A percentile compares a stretch with the other conserved stretches of the same genome.
These are phyloP conservation scores for Tylopilus subfusipes DNA, from an alignment of 768 basidiomycete species.

Conservation along the genomic window DNA sequence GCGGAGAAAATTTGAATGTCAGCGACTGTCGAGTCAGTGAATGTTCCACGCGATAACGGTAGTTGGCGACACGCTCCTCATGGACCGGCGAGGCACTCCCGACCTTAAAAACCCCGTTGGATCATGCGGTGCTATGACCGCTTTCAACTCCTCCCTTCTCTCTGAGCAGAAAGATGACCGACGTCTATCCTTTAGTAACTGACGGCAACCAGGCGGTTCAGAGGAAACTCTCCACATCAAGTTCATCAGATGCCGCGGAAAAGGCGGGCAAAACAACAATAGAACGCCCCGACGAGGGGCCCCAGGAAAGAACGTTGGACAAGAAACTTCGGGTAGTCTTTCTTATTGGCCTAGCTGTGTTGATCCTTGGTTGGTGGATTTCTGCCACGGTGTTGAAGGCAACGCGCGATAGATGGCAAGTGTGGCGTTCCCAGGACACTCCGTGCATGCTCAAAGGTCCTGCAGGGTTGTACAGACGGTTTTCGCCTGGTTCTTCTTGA, in stretches of 20 bases:
- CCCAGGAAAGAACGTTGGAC: constrained; percentile 1
- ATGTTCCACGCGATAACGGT: constrained; percentile 4
- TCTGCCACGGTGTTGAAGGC: constrained; percentile 62
- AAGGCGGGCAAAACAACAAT: constrained; percentile 24
- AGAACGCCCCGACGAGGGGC: constrained; percentile 5
- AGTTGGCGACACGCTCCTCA: not conserved
- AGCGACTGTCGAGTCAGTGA: not conserved
- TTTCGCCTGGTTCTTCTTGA: constrained; percentile 79
- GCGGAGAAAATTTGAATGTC: not conserved
- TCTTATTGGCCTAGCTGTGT: constrained; percentile 48
- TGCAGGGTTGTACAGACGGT: constrained; percentile 75
- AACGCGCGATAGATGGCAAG: constrained; percentile 74
- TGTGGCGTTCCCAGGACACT: not conserved
- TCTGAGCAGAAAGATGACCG: constrained; percentile 17
- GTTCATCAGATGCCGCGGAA: constrained; percentile 11
- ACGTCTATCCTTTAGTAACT: not conserved
- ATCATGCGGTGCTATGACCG: constrained; percentile 6
- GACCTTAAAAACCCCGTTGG: not conserved
- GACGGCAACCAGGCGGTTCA: constrained; percentile 11
- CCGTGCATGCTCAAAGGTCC: not conserved
- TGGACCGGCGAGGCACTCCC: not conserved
- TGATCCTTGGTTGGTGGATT: constrained; percentile 87
- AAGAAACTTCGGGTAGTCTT: constrained; percentile 40
- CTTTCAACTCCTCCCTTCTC: not conserved
- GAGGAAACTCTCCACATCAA: constrained; percentile 18